Base-by-base conservation (phyloP, 1,284 basidiomycete genomes). In the Malassezia slooffiae region DNA sequence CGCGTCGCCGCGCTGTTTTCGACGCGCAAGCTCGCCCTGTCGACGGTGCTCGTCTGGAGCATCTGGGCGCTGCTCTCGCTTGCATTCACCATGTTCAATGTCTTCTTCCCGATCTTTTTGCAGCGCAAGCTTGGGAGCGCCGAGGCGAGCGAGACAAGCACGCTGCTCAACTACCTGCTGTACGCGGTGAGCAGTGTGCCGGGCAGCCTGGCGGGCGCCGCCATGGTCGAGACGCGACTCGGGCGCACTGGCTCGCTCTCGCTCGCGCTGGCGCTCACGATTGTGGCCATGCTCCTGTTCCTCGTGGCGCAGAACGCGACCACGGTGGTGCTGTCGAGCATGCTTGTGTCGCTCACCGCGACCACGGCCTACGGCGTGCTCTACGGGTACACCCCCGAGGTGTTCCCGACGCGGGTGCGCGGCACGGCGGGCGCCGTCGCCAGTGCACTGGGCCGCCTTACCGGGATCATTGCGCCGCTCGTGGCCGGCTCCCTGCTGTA, bases 41-140 rank as follows among this genome's bases (percentile, higher is more conserved):
- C 83, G 38, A 89, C 89, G 17, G 36, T 87, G 38, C 73, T 93
- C 27, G 48, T 60, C 30, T 68, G 63, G 63, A 41, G 51, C 33
- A 59, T 67, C 30, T 68, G 65, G 65, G 58, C 58, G 8, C 50
- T 57, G 20, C 54, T 47, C 50, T 52, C 50, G 38, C 38, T 62
- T 82, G 87, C 81, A 2, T 89, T 80, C 63, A 95, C 86, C 6
- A 91, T 91, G 80, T 96, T 96, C 74, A 97, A 96, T 63, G 88
- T 93, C 11, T 96, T 83, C 70, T 76, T 95, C 16, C 91, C 91
- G 0, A 88, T 88, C 60, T 76, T 91, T 12, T 73, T 96, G 13
- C 49, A 57, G 46, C 26, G 37, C 19, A 39, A 29, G 10, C 17
- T 38, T 10, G 29, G 36, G 12, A 3, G 7, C 24, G 38, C 15